Base-by-base conservation (phyloP, 2,329 filamentous ascomycete species). In the Colletotrichum shisoi region DNA sequence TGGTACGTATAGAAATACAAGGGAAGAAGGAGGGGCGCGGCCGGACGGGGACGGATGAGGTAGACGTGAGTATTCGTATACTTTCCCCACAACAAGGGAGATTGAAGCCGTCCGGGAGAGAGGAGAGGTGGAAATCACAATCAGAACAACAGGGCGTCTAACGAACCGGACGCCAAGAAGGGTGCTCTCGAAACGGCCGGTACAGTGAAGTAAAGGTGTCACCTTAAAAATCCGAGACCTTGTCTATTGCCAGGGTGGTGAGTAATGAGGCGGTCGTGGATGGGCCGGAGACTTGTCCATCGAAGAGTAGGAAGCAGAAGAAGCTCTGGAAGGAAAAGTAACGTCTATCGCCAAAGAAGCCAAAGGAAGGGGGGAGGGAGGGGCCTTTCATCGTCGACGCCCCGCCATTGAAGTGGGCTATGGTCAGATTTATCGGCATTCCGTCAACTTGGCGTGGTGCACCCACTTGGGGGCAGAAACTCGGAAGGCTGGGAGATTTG, bases 81-180 rank as follows among this genome's bases (percentile, higher is more conserved):
- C 39, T 53, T 44, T 42, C 45, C 40, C 48, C 40, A 64, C 48
- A 61, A 11, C 39, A 40, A 21, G 62, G 46, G 56, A 61, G 48
- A 61, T 64, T 64, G 48, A 63, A 53, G 21, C 39, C 57, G 56
- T 21, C 40, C 37, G 27, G 57, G 46, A 44, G 45, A 64, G 40
- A 45, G 45, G 45, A 59, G 44, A 40, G 34, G 37, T 46, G 39
- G 42, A 42, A 46, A 54, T 49, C 31, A 31, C 49, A 53, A 58
- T 27, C 21, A n/a, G 21, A 46, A 44, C n/a, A 45, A 21, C 21
- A 42, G 51, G 56, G 42, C 13, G 39, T 44, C 21, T 39, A 11
- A 34, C 17, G 42, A 48, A 39, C 24, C 19, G 19, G 19, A 52
- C 34, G 56, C 48, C 62, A 60, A 54, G 34, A 45, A 42, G 42